Base-by-base conservation (phyloP, 345 rosid species). In the Melastoma malabathricum region DNA sequence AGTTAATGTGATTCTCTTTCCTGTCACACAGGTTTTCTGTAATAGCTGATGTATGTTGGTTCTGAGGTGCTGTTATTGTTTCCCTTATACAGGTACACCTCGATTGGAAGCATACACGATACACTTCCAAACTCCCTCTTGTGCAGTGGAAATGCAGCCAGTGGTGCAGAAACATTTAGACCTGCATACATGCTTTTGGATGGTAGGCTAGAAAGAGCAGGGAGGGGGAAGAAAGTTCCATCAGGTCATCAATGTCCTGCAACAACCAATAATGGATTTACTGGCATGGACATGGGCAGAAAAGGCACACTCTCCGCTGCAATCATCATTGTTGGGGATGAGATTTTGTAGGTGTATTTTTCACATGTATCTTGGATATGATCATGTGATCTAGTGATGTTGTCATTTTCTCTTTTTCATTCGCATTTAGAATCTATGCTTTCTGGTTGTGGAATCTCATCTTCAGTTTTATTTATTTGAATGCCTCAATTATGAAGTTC, bases 171-270 rank as follows among this genome's bases (percentile, higher is more conserved):
- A 49, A 82, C 77, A 57, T 92, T 84, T 61, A 81, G 80, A 71
- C 98, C 98, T 59, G 98, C 98, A 44, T 87, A 92, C 68, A 57
- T 84, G 78, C 98, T 92, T 68, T 69, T 88, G 44, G 97, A 92
- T 73, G 98, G 97, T 66, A 84, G 98, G 70, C 71, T 75, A 66
- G 98, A 92, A 67, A 79, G 98, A 68, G 98, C 98, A n/a, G 98
- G 98, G 43, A 76, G 98, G 72, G 84, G 59, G 38, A 87, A 83
- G 64, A 87, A 71, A 72, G 17, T 10, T 48, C 61, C 82, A 52
- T 31, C 70, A 48, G 63, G 52, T 23, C 41, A 58, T 44, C 57
- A 47, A 44, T 50, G 27, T 45, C 10, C 44, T 53, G 60, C 63
- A 15, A 56, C 64, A 29, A 58, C 22, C 46, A 64, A 64, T 13